Base-by-base conservation (phyloP, 2,329 filamentous ascomycete species). In the Elsinoe perseae region DNA sequence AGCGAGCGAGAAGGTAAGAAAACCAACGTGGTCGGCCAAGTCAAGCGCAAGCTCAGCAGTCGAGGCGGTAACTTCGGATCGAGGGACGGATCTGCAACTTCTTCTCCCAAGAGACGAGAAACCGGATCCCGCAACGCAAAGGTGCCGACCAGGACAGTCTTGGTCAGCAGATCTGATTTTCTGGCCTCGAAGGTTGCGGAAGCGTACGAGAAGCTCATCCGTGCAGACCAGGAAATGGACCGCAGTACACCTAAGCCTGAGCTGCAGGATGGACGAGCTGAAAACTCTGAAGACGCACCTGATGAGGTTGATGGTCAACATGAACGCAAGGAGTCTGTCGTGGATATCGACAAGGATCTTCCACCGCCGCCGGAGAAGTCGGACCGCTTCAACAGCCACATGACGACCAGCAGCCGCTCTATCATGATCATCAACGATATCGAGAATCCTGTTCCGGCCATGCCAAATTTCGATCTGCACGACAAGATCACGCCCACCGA, bases 371-470 rank as follows among this genome's bases (percentile, higher is more conserved):
- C 54, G 61, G 58, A 58, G 66, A 78, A 43, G 58, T 64, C 28
- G 61, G 58, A 62, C 20, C 59, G 65, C 12, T 67, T 71, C 32
- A 65, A 74, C 54, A 82, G 79, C 61, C 75, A 75, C 56, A 80
- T 92, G 43, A 93, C 89, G 0, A 77, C 78, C 9, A 87, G 89
- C n/a, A 95, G 89, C 75, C 86, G 91, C 66, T 95, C 89, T 0
- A 95, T 95, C 61, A 79, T 95, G 56, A 95, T 95, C 65, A 83
- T 95, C 32, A 88, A 95, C 63, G 80, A 80, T 60, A 82, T 80
- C 58, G 82, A 82, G 28, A 54, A 18, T 8, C 48, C 48, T 21
- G 48, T 52, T 14, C 28, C 38, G 8, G 28, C 40, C n/a, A 44
- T 57, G 10, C 53, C 57, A 20, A 56, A 58, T 18, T 58, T 57